Conservation (phyloP, 371 early-diverging fungal species). For the Lichtheimia corymbifera region DNA sequence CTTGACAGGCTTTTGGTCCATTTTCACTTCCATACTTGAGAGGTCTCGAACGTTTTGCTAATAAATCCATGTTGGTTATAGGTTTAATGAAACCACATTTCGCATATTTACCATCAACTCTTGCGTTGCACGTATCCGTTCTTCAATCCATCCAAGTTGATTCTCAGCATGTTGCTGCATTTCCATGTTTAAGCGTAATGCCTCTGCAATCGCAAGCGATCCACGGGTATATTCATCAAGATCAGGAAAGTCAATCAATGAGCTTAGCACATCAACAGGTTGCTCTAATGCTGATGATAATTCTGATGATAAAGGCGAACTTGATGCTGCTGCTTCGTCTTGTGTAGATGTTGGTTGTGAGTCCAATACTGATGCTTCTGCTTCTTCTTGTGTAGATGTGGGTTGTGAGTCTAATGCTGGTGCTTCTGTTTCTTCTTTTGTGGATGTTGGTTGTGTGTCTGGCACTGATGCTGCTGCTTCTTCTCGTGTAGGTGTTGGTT, state of each 20-base stretch:
- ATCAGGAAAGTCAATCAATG: background rate
- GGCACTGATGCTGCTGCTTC: too few species aligned
- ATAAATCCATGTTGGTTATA: background rate
- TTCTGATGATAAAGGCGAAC: too few species aligned
- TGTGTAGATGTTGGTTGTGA: too few species aligned
- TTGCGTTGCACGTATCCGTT: slow-evolving; percentile 14
- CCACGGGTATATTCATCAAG: slow-evolving; percentile 1
- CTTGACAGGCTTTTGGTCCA: slow-evolving; percentile 8
- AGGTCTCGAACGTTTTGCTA: slow-evolving; percentile 9
- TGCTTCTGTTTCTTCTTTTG: too few species aligned
- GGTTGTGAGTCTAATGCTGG: too few species aligned
- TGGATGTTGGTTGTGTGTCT: too few species aligned
- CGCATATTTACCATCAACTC: slow-evolving; percentile 13
- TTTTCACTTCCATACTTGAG: slow-evolving; percentile 7
- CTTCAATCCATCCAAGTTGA: slow-evolving; percentile 20
- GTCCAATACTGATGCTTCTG: too few species aligned
- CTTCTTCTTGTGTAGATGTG: too few species aligned
- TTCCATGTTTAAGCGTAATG: slow-evolving; percentile 22
- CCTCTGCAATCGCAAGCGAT: slow-evolving; percentile 8
- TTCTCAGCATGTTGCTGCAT: slow-evolving; percentile 17
- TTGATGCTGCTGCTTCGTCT: too few species aligned
- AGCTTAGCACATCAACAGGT: background rate
- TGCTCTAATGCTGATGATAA: background rate
- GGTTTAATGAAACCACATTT: background rate
- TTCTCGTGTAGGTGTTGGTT: too few species aligned